These are phyloP conservation scores for Pleurotus salmoneostramineus DNA, from an alignment of 768 basidiomycete genomes.

Conservation along the genomic window DNA sequence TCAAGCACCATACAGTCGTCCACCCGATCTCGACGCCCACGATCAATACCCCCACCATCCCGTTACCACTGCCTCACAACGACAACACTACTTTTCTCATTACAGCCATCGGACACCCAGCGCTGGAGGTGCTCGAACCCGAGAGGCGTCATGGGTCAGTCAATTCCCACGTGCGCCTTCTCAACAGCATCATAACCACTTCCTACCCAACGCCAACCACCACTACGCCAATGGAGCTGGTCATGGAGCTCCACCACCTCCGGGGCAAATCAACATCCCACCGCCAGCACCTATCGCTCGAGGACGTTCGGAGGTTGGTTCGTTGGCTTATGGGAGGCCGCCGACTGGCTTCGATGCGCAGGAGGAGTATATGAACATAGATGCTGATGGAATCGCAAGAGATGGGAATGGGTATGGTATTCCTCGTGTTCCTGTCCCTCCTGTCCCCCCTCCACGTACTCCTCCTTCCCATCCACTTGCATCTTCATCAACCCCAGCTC, in stretches of 20 bases:
- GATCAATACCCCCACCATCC: neutral
- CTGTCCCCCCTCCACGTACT: neutral
- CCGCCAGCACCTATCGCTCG: neutral
- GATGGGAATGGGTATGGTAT: neutral
- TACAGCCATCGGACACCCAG: neutral
- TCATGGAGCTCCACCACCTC: neutral
- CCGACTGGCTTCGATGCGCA: neutral
- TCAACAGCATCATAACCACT: neutral
- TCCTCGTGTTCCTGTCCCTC: neutral
- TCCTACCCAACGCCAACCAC: neutral
- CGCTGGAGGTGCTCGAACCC: neutral
- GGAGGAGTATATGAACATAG: slow-evolving; percentile 1
- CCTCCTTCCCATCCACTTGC: neutral
- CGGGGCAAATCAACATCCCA: neutral
- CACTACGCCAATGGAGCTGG: neutral
- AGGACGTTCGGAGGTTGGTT: neutral
- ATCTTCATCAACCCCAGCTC: neutral
- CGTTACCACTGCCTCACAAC: neutral
- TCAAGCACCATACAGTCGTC: neutral
- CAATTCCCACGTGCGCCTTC: neutral
- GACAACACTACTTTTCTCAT: neutral
- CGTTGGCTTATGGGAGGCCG: neutral
- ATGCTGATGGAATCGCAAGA: neutral
- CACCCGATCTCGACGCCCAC: neutral
- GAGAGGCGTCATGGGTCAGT: neutral